phyloP scores from a whole-genome alignment of 441 rosid species.

The Metrosideros polymorpha region DNA sequence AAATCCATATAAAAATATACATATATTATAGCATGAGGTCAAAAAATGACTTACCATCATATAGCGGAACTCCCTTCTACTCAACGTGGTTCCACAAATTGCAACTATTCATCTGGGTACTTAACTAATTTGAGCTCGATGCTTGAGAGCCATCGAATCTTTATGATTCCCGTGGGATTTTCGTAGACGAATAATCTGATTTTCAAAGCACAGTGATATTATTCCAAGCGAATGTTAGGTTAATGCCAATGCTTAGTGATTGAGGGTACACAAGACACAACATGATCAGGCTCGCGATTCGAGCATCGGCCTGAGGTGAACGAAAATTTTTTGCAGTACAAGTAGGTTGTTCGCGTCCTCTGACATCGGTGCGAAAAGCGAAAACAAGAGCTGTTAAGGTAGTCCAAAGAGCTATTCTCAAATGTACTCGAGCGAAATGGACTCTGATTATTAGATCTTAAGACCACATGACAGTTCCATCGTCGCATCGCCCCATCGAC shows the following conservation, averaged over 20 bases:
- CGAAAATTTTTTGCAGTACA: neutral
- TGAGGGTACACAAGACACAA: neutral
- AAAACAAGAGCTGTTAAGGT: neutral
- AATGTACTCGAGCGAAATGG: neutral
- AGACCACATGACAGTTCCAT: neutral
- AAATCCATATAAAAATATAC: too few species aligned
- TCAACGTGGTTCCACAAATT: neutral
- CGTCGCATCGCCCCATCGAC: neutral
- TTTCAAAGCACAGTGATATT: neutral
- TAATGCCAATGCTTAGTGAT: neutral
- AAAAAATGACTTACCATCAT: too few species aligned
- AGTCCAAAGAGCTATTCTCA: neutral
- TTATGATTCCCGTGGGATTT: neutral
- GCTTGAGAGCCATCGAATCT: neutral
- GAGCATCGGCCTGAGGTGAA: neutral
- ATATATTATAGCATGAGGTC: too few species aligned
- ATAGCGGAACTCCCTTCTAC: neutral
- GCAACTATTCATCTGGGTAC: neutral
- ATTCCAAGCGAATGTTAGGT: neutral
- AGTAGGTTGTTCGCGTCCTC: neutral
- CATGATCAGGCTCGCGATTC: neutral
- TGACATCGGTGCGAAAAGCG: neutral
- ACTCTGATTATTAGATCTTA: neutral
- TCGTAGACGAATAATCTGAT: too few species aligned
- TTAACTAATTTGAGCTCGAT: neutral